phyloP scores from a whole-genome alignment of 345 rosid genomes.

The Corchorus capsularis region DNA sequence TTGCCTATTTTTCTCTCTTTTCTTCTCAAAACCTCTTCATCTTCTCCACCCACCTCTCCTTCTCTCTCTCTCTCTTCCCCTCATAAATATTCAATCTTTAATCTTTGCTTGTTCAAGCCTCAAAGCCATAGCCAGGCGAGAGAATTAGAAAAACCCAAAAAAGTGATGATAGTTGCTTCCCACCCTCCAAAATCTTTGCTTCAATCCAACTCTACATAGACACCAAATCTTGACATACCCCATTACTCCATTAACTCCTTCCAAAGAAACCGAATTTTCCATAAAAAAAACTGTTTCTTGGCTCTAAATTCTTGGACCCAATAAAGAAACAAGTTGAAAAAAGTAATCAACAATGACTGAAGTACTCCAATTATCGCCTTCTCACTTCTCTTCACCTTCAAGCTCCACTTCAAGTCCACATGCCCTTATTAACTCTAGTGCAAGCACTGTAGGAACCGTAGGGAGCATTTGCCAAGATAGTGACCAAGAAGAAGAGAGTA shows the following conservation, averaged over 20 bases:
- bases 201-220: conserved; percentile 77
- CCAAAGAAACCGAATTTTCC: conserved; percentile 22
- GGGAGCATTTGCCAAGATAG: conserved; percentile 27
- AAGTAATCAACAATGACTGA: conserved; percentile 56
- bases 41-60: conserved; percentile 23
- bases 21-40: conserved; percentile 17
- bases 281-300: conserved; percentile 44
- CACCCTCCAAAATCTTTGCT: conserved; percentile 62
- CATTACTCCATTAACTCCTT: conserved; percentile 15
- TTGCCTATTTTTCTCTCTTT: not conserved
- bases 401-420: conserved; percentile 70
- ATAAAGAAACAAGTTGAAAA: conserved; percentile 17
- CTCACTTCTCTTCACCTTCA: conserved; percentile 90
- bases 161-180: conserved; percentile 64
- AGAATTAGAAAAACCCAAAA: conserved; percentile 9
- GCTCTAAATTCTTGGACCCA: conserved; percentile 31
- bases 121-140: conserved; percentile 29
- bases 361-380: conserved; percentile 67
- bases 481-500: conserved; percentile 24
- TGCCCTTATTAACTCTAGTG: conserved; percentile 39
- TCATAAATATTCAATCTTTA: conserved; percentile 8
- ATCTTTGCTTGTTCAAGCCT: conserved; percentile 37
- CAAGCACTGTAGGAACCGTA: conserved; percentile 25
- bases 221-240: conserved; percentile 23
- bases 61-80: not conserved